Percentiles rank a stretch among this genome's conserved stretches.
Conservation (phyloP, 306 rosid species). For the Begonia masoniana region DNA sequence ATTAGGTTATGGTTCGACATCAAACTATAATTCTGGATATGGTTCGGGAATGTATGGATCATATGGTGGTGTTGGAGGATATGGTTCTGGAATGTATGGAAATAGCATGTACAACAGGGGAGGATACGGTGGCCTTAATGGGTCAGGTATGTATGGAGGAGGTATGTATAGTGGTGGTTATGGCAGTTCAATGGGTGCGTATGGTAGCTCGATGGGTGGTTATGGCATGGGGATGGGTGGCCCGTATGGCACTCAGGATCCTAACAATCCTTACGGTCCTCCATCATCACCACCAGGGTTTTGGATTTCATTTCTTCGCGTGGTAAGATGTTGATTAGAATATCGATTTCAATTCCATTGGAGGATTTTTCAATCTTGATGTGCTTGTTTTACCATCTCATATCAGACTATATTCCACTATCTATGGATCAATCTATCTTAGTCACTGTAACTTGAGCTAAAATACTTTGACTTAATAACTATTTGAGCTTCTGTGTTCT, state of each 20-base stretch:
- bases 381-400: no score
- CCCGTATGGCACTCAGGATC: slow-evolving; percentile 86
- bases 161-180: slow-evolving; percentile 75
- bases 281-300: slow-evolving; percentile 94
- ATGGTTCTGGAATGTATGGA: slow-evolving; percentile 88
- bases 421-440: no score
- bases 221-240: slow-evolving; percentile 84
- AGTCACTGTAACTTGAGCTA: no score
- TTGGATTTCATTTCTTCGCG: slow-evolving; percentile 77
- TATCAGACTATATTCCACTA: no score
- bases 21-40: slow-evolving; percentile 47
- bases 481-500: no score
- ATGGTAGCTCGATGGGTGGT: slow-evolving; percentile 27
- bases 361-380: no score
- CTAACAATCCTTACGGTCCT: slow-evolving; percentile 72
- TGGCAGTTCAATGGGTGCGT: slow-evolving; percentile 41
- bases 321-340: slow-evolving; percentile 36
- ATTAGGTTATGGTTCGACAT: slow-evolving; percentile 60
- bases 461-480: no score
- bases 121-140: slow-evolving; percentile 54
- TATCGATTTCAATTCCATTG: no score
- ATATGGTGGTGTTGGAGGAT: slow-evolving; percentile 35
- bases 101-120: slow-evolving; percentile 74
- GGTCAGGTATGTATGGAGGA: slow-evolving; percentile 91
- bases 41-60: slow-evolving; percentile 58